Evolutionary conservation across 2,329 filamentous ascomycete species (phyloP).

Genomic region (Monosporascus ibericus): DNA sequence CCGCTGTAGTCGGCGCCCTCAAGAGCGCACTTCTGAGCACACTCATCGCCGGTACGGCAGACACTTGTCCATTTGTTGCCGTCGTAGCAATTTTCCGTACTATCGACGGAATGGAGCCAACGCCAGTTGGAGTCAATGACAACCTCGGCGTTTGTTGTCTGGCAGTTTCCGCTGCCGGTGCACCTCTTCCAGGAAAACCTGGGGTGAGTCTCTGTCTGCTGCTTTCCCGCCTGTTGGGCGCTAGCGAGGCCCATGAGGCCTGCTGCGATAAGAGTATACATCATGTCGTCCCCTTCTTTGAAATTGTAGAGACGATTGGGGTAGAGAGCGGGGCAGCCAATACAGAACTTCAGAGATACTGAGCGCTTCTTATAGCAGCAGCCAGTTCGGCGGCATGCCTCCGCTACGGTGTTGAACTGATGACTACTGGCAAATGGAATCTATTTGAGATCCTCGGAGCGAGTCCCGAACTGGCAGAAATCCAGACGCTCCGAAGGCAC

Average conservation of each 20-base stretch:
- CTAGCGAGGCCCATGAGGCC: slow-evolving; percentile 32
- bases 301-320: neutral
- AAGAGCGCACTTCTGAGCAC: slow-evolving; percentile 37
- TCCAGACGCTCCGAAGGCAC: neutral
- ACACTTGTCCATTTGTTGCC: slow-evolving; percentile 33
- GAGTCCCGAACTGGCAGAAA: neutral
- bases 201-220: slow-evolving; percentile 38
- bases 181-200: slow-evolving; percentile 42
- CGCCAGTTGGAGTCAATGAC: slow-evolving; percentile 49
- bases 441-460: neutral
- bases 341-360: neutral
- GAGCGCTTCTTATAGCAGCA: neutral
- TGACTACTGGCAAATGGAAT: neutral
- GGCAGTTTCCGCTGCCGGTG: slow-evolving; percentile 33
- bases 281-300: slow-evolving; percentile 4
- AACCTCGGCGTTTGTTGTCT: slow-evolving; percentile 38
- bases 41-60: slow-evolving; percentile 33
- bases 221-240: slow-evolving; percentile 38
- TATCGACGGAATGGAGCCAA: slow-evolving; percentile 39
- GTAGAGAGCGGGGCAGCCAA: neutral
- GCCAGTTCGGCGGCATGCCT: neutral
- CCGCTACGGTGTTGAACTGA: neutral
- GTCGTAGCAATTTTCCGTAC: slow-evolving; percentile 43
- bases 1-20: slow-evolving; percentile 40
- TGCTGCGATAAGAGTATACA: slow-evolving; percentile 24